phyloP scores from a whole-genome alignment of 257 asterid genomes.

The Solanum lycopersicoides region DNA sequence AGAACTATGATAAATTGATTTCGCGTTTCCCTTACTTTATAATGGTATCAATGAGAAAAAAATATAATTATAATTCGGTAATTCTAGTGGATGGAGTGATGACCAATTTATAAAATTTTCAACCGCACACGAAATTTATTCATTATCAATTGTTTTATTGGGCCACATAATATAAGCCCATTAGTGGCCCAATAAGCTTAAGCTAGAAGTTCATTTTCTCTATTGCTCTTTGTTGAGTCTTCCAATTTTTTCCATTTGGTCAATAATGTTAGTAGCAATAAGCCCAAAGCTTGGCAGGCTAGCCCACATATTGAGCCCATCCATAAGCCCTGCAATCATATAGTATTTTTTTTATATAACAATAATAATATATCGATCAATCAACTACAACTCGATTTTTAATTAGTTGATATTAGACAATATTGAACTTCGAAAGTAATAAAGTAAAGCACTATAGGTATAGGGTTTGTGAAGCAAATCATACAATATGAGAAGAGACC shows the following conservation, averaged over 20 bases:
- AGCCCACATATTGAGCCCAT: slow-evolving; percentile 64
- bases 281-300: slow-evolving; percentile 36
- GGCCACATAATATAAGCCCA: background rate
- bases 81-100: background rate
- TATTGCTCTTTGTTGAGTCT: background rate
- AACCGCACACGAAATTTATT: background rate
- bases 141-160: background rate
- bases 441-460: background rate
- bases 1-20: background rate
- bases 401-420: no score
- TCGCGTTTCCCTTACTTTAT: background rate
- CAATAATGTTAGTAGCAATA: slow-evolving; percentile 37
- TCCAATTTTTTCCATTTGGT: slow-evolving; percentile 47
- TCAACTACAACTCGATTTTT: background rate
- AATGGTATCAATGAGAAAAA: background rate
- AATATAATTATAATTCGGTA: background rate
- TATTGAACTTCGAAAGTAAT: background rate
- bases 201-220: background rate
- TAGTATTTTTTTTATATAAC: background rate
- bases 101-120: background rate
- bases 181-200: background rate
- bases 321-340: slow-evolving; percentile 57
- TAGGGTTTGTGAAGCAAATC: background rate
- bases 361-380: background rate
- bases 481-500: background rate